Conservation (phyloP, 2,329 filamentous ascomycete genomes). For the Phyllosticta citrichinensis region DNA sequence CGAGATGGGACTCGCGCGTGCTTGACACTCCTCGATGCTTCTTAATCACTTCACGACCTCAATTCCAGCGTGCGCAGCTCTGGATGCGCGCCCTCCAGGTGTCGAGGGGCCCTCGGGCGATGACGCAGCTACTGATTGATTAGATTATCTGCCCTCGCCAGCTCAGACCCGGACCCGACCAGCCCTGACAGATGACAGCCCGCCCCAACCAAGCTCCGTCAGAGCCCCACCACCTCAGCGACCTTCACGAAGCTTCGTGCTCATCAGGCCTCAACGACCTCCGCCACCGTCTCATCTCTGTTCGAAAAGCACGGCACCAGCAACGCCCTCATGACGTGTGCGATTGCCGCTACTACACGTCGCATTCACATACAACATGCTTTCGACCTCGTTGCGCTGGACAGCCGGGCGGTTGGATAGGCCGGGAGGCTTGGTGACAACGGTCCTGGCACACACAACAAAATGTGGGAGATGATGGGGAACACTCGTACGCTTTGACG, state of each 20-base stretch:
- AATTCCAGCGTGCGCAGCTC: background rate
- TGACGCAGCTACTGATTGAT: constrained; percentile 5
- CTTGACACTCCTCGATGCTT: background rate
- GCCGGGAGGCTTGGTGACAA: no score
- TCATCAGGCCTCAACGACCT: background rate
- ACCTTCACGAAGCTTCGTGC: constrained; percentile 6
- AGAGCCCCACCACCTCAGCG: constrained; percentile 1
- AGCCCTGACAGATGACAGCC: no score
- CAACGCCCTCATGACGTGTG: background rate
- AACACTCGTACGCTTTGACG: no score
- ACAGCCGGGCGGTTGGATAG: background rate
- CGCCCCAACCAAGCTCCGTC: background rate
- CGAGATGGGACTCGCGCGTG: background rate
- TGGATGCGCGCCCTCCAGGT: background rate
- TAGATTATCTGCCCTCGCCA: background rate
- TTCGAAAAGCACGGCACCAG: background rate
- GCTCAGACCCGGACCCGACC: background rate
- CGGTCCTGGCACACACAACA: no score
- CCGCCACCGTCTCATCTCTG: background rate
- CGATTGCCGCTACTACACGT: background rate
- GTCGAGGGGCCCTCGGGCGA: background rate
- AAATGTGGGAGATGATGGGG: no score
- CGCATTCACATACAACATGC: background rate
- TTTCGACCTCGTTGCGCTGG: background rate
- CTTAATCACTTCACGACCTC: background rate